Evolutionary conservation across 371 early-diverging fungal genomes (phyloP).

Genomic region (Syncephalastrum contaminatum): DNA sequence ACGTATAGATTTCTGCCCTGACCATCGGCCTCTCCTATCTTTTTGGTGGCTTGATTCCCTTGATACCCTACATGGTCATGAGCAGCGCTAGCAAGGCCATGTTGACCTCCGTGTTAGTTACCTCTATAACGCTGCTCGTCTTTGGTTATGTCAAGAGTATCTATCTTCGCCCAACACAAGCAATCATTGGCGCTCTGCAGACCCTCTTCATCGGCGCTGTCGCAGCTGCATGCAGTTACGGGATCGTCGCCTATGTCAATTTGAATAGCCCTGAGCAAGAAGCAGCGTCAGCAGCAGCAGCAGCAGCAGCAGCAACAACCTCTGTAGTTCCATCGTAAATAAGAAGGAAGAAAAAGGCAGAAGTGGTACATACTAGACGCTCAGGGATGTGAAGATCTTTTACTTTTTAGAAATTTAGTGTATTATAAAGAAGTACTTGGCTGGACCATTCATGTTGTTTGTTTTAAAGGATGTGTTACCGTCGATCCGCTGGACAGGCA

Average conservation of each 20-base stretch:
- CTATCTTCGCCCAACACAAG: slow-evolving; percentile 49
- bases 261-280: neutral
- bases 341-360: too few species aligned
- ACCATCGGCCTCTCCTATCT: slow-evolving; percentile 72
- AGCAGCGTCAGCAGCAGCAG: neutral
- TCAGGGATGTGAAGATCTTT: too few species aligned
- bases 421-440: too few species aligned
- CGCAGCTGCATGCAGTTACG: slow-evolving; percentile 61
- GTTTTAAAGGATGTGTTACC: too few species aligned
- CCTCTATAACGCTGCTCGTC: slow-evolving; percentile 58
- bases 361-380: too few species aligned
- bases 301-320: too few species aligned
- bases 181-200: slow-evolving; percentile 52
- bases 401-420: too few species aligned
- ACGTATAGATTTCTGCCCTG: slow-evolving; percentile 53
- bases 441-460: too few species aligned
- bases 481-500: too few species aligned
- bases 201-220: slow-evolving; percentile 63
- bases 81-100: slow-evolving; percentile 44
- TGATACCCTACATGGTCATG: slow-evolving; percentile 65
- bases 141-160: slow-evolving; percentile 70
- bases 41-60: slow-evolving; percentile 69
- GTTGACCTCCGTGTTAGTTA: slow-evolving; percentile 52
- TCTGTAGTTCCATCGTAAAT: too few species aligned
- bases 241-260: slow-evolving; percentile 34